Evolutionary conservation across 106 monocot species (phyloP), one percentile per base, ranked within the genome.

Genomic region (Xerophyta viscosa): DNA sequence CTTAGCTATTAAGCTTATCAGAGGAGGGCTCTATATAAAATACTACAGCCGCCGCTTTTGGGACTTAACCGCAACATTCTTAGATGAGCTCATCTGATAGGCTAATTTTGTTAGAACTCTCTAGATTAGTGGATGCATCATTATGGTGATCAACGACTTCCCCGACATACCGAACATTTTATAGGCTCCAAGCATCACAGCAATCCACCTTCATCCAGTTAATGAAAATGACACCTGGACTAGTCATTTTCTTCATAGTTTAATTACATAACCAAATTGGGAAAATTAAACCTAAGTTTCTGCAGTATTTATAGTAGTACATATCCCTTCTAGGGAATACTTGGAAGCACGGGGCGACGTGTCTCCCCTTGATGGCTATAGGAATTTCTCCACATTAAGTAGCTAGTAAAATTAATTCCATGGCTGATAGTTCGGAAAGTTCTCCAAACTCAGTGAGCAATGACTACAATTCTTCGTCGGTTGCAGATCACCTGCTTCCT

Each of bases 401-500:
- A n/a, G n/a, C n/a, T n/a, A n/a, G n/a, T n/a, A n/a, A 36, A 36
- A 11, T 36, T 36, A 36, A 36, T 5, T 6, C n/a, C n/a, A n/a
- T n/a, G n/a, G n/a, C n/a, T n/a, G n/a, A n/a, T n/a, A n/a, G 24
- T 26, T 15, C 8, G 5, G 23, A 51, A 26, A 51, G 24, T 14
- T 10, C 24, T 27, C 27, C 27, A 4, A 14, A 44, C n/a, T 14
- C 43, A 3, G 43, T 3, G 3, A 44, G 43, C 43, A 9, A 44
- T 44, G 43, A 17, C 7, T 44, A 14, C 43, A 44, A 44, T 44
- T 4, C 4, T 44, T 4, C n/a, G 21, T 57, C 43, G 3, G 43
- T 4, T 3, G 8, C 43, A 28, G 58, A 59, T 15, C 28, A 18
- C 27, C 58, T 59, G n/a, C 58, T 59, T 10, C 58, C 58, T 8